Evolutionary conservation across 352 stramenopile genomes (phyloP), one percentile per base, ranked within the genome.

Genomic region (Pythium oligandrum): DNA sequence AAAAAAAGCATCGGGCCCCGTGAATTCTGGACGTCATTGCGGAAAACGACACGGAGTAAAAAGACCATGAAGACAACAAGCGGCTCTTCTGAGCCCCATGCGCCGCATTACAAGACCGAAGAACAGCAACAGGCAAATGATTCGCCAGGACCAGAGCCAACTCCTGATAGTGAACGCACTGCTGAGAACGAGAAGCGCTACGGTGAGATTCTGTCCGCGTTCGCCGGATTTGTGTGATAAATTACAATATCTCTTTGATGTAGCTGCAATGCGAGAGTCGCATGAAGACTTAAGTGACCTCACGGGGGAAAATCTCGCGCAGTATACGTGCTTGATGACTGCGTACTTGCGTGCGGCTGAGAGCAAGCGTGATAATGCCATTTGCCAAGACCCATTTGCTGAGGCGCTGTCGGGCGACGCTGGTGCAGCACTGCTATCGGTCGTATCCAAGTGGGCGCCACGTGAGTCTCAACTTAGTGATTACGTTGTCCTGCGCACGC

Each of bases 331-430:
- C 1, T 44, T 55, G 30, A 35, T 35, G n/a, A 60, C 51, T 3
- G 59, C 59, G 11, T 64, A 67, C 42, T 34, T 64, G 49, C 59
- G 59, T 6, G 59, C 59, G 3, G 49, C 47, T 10, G 59, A 67
- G 43, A 60, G 44, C 44, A 35, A 31, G n/a, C 59, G 59, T 6
- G 36, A 42, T 1, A 48, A 67, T 12, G 46, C 48, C 45, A 53
- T 67, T 39, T 51, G 64, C 26, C 17, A 67, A 6, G 59, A 67
- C 30, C 59, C 46, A 2, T 67, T 64, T 17, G 59, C 59, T 0
- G 55, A 67, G 34, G 37, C 42, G 3, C 48, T 67, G 3, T 40
- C 59, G 2, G 55, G 55, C 3, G 50, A 59, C 47, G 37, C 38
- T n/a, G 40, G 9, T 6, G 36, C 42, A 10, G 35, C 44, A 35